Percentiles rank a stretch among this genome's conserved stretches.
These are phyloP conservation scores for Amauroascus verrucosus DNA, from an alignment of 2,329 filamentous ascomycete species.

Conservation along the genomic window DNA sequence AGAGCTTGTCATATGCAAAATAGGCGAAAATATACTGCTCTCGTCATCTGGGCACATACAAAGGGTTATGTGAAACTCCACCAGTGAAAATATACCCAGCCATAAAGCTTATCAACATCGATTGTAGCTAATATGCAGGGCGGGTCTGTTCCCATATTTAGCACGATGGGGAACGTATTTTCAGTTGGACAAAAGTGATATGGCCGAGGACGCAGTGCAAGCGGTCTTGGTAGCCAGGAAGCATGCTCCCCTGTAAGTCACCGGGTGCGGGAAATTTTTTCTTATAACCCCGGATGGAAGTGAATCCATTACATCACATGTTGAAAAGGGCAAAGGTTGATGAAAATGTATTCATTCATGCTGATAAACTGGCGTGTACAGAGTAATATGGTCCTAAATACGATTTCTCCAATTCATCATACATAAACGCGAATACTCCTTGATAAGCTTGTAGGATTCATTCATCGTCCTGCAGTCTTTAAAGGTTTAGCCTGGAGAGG, in stretches of 20 bases:
- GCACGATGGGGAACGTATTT: background rate
- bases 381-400: background rate
- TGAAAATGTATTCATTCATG: background rate
- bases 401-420: no score
- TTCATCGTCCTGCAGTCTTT: background rate
- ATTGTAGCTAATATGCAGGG: background rate
- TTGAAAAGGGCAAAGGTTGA: conserved; percentile 2
- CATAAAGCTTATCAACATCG: no score
- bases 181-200: no score
- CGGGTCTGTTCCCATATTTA: background rate
- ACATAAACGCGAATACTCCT: no score
- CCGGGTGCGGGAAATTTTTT: background rate
- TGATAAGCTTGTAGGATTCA: no score
- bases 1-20: background rate
- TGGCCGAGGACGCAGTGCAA: no score
- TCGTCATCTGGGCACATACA: background rate
- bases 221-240: no score
- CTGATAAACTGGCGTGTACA: background rate
- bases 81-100: background rate
- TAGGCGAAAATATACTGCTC: no score
- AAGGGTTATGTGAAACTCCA: background rate
- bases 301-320: background rate
- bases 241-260: background rate
- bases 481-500: background rate
- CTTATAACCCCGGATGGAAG: no score